Conservation (phyloP, 257 asterid genomes). For the Petunia axillaris region DNA sequence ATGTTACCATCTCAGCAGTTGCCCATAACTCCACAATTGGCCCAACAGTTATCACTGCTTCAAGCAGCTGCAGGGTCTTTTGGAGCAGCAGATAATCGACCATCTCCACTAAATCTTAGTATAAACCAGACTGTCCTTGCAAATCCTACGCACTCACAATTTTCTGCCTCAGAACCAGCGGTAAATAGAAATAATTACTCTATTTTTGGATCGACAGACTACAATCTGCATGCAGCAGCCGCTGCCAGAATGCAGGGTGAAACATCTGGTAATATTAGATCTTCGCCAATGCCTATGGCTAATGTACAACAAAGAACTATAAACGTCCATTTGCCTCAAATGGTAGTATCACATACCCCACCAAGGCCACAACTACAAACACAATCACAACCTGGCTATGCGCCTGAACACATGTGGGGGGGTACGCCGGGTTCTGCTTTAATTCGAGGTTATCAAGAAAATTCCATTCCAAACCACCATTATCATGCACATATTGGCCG, state of each 20-base stretch:
- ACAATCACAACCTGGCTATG: constrained; percentile 29
- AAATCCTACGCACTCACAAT: constrained; percentile 42
- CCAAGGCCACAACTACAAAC: constrained; percentile 33
- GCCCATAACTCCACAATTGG: constrained; percentile 38
- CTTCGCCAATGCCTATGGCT: constrained; percentile 27
- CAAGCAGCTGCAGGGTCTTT: constrained; percentile 33
- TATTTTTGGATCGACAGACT: constrained; percentile 38
- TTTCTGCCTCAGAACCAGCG: constrained; percentile 45
- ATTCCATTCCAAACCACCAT: constrained; percentile 37
- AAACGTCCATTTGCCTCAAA: background rate
- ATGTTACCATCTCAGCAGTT: constrained; percentile 43
- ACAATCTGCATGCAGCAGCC: constrained; percentile 38
- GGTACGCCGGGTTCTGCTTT: background rate
- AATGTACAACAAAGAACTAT: constrained; percentile 24
- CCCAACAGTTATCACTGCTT: constrained; percentile 34
- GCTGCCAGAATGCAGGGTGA: constrained; percentile 32
- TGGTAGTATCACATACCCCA: constrained; percentile 33
- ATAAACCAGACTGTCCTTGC: constrained; percentile 34
- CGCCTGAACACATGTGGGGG: constrained; percentile 39
- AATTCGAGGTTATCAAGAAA: constrained; percentile 38
- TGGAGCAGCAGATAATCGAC: constrained; percentile 39
- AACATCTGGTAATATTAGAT: constrained; percentile 33
- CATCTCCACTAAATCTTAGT: constrained; percentile 32
- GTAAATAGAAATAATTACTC: constrained; percentile 39
- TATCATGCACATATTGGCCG: constrained; percentile 40